phyloP scores from a whole-genome alignment of 1,284 basidiomycete genomes.

The Heterobasidion annosum region DNA sequence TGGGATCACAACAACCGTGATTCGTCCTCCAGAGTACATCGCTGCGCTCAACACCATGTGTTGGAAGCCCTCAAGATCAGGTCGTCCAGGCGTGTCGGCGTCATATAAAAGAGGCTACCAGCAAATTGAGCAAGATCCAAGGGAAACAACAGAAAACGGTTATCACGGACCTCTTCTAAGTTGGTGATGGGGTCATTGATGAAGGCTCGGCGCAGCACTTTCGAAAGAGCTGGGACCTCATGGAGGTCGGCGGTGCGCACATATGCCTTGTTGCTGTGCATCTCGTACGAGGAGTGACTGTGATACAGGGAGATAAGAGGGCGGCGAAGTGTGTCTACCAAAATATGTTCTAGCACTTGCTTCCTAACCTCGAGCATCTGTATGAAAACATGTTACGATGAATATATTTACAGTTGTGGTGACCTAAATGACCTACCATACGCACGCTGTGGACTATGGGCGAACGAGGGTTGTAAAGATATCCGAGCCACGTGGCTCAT shows the following conservation, averaged over 20 bases:
- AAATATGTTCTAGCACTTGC: too few relatives aligned
- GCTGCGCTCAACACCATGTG: neutral
- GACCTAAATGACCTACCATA: too few relatives aligned
- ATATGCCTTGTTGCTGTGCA: neutral
- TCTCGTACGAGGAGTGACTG: neutral
- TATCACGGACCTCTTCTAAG: neutral
- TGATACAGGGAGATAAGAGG: too few relatives aligned
- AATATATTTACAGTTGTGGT: too few relatives aligned
- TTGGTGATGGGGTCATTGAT: neutral
- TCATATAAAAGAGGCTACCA: neutral
- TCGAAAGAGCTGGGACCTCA: neutral
- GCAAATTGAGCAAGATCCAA: too few relatives aligned
- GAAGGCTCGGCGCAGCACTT: neutral
- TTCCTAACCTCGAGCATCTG: too few relatives aligned
- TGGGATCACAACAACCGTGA: neutral
- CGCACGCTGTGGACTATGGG: too few relatives aligned
- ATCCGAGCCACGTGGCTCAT: too few relatives aligned
- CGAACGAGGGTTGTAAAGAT: conserved; percentile 24
- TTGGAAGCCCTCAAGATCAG: neutral
- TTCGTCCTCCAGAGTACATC: neutral
- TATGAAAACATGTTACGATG: too few relatives aligned
- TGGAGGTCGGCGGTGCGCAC: neutral
- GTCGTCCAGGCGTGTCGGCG: neutral
- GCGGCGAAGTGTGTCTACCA: too few relatives aligned
- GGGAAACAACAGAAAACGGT: neutral